These are phyloP conservation scores for Punctularia strigosozonata DNA, from an alignment of 768 basidiomycete genomes.

Conservation along the genomic window DNA sequence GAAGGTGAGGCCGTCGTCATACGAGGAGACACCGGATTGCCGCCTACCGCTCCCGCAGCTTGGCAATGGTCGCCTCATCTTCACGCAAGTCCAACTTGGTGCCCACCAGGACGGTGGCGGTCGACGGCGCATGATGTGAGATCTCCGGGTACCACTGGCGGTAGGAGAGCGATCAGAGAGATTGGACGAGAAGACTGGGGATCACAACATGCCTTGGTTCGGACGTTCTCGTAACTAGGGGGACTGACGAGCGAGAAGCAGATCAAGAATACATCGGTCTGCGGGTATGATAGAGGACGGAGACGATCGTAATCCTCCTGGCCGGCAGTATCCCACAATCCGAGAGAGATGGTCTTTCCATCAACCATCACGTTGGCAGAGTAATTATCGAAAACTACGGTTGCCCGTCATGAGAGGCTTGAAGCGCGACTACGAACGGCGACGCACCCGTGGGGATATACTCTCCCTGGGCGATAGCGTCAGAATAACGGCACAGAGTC, in stretches of 20 bases:
- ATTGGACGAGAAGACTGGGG: background rate
- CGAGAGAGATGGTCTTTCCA: conserved; percentile 95
- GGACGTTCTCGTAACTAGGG: conserved; percentile 97
- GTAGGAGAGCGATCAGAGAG: conserved; percentile 4
- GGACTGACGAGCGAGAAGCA: conserved; percentile 98
- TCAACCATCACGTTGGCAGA: conserved; percentile 99
- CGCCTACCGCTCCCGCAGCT: conserved; percentile 87
- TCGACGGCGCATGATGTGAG: conserved; percentile 91
- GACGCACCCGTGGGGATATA: conserved; percentile 85
- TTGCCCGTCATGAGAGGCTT: conserved; percentile 1
- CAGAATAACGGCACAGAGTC: conserved; percentile 8
- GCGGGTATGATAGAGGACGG: conserved; percentile 95
- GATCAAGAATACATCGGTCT: conserved; percentile 98
- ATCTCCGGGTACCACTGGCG: conserved; percentile 92
- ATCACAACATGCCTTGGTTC: conserved; percentile 80
- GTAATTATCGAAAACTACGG: conserved; percentile 95
- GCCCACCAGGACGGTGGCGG: conserved; percentile 87
- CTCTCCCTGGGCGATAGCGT: conserved; percentile 53
- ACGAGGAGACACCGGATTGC: no score
- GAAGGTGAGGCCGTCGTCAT: no score
- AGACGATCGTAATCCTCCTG: conserved; percentile 99
- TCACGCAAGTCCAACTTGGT: conserved; percentile 97
- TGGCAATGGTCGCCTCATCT: conserved; percentile 86
- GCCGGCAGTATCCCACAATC: conserved; percentile 99
- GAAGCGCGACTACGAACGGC: conserved; percentile 5